Conservation (phyloP, 345 rosid genomes). For the Salix purpurea region DNA sequence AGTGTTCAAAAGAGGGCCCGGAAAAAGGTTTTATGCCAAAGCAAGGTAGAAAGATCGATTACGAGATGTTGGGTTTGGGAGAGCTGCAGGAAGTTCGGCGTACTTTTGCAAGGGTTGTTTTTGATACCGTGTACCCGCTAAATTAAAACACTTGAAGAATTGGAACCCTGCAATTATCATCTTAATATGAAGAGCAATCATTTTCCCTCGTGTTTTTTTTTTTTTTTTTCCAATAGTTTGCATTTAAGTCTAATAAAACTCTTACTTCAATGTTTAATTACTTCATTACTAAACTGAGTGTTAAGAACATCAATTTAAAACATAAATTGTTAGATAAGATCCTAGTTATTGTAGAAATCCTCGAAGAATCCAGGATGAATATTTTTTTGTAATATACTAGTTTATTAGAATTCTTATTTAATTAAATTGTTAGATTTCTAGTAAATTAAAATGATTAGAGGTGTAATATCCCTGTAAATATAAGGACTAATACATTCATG, state of each 20-base stretch:
- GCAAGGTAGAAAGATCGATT: slow-evolving; percentile 56
- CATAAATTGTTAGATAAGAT: too few species aligned
- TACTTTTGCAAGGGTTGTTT: slow-evolving; percentile 77
- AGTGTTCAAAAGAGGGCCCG: slow-evolving; percentile 44
- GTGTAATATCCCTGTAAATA: too few species aligned
- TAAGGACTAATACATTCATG: too few species aligned
- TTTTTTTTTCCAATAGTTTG: background rate
- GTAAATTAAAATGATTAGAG: too few species aligned
- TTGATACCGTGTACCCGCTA: slow-evolving; percentile 72
- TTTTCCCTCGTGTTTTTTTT: background rate
- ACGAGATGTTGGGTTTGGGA: slow-evolving; percentile 50
- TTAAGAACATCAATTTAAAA: too few species aligned
- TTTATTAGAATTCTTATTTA: too few species aligned
- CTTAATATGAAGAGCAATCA: background rate
- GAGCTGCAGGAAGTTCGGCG: slow-evolving; percentile 48
- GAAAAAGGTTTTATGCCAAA: slow-evolving; percentile 40
- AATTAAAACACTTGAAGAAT: background rate
- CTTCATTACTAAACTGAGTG: too few species aligned
- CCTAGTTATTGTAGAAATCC: too few species aligned
- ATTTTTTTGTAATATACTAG: too few species aligned
- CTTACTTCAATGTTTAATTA: background rate
- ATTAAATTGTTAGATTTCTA: too few species aligned
- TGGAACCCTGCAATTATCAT: too few species aligned
- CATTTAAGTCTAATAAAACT: background rate
- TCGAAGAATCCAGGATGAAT: too few species aligned